phyloP scores from a whole-genome alignment of 2,329 filamentous ascomycete species.

The Pestalotiopsis sp. region DNA sequence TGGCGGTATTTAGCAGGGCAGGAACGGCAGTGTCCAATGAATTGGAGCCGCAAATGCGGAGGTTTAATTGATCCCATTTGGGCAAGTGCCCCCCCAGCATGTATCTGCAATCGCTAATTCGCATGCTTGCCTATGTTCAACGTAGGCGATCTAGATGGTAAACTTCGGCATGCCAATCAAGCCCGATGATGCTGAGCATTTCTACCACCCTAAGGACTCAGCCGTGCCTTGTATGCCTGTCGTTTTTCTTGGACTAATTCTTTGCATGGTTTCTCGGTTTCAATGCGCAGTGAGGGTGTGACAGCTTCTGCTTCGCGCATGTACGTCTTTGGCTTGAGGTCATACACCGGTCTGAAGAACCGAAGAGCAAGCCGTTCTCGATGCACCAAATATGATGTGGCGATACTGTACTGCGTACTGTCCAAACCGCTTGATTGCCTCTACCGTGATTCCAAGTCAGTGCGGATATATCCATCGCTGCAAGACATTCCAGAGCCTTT shows the following conservation, averaged over 20 bases:
- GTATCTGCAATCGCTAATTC: neutral
- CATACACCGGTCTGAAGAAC: neutral
- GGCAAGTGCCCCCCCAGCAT: neutral
- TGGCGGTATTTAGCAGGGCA: neutral
- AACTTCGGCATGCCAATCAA: neutral
- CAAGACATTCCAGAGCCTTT: no score
- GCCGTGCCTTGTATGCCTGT: neutral
- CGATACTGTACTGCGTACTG: no score
- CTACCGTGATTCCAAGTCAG: no score
- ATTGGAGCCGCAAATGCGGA: constrained; percentile 1
- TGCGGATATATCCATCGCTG: no score
- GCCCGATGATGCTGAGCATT: neutral
- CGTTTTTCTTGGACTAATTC: neutral
- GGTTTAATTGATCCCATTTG: neutral
- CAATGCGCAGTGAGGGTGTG: neutral
- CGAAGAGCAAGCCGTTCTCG: neutral
- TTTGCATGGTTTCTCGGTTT: neutral
- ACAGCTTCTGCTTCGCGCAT: neutral
- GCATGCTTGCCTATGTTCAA: neutral
- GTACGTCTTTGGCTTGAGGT: neutral
- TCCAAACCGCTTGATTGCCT: no score
- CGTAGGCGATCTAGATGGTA: neutral
- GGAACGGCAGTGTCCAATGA: neutral
- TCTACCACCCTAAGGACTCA: neutral
- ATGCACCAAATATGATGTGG: neutral